Base-by-base conservation (phyloP, 345 rosid genomes). In the Salix purpurea region DNA sequence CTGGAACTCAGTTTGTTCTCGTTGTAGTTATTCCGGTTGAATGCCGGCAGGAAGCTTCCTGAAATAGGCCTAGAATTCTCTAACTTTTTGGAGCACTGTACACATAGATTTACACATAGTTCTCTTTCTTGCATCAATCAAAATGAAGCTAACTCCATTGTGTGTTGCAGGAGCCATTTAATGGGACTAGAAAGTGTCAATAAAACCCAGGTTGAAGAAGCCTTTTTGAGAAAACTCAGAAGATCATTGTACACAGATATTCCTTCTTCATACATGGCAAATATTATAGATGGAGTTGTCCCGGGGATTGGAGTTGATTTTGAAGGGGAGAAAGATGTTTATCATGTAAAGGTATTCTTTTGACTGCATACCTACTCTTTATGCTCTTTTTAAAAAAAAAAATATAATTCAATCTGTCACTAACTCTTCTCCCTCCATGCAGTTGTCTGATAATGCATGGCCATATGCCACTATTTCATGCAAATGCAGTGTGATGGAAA, bases 401-500 rank as follows among this genome's bases (percentile, higher is more conserved):
- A 28, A 28, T 26, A 12, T 14, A 2, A 28, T 28, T 28, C 30
- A 28, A 28, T 28, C 2, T 28, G 30, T 30, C 54, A 56, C 67
- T 79, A 60, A 70, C 54, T 78, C 72, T 66, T 66, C 4, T 74
- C 48, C 72, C 28, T 46, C 60, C 68, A 26, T 60, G 70, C 71
- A 92, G 97, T 54, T 92, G 74, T 87, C 90, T 23, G 64, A 72
- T 67, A 77, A 68, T 34, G 61, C 60, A 34, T 26, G 48, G 6
- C 80, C 83, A 13, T 69, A 70, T 78, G 75, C 74, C 72, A 84
- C 77, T 9, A 71, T 93, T 50, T 75, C 79, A 18, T 90, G 94
- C 86, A 91, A 89, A 83, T 91, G 96, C 58, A 66, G 42, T 2
- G 24, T 81, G 7, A 74, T 60, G n/a, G 88, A 83, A 77, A 91